Evolutionary conservation across 2,329 filamentous ascomycete genomes (phyloP).

Genomic region (Aotearoamyces nothofagi): DNA sequence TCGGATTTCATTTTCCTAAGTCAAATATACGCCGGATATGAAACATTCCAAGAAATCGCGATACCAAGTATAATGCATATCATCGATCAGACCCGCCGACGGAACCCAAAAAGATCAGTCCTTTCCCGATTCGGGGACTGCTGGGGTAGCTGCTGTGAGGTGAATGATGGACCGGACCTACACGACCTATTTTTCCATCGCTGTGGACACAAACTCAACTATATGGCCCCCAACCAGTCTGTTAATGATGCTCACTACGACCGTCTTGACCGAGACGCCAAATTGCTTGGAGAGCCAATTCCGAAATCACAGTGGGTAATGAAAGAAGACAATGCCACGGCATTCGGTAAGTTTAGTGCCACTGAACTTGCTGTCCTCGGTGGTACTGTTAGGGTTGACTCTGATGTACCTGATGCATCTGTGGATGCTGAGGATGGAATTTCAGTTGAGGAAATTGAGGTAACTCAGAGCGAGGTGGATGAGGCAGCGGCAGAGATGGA

Average conservation of each 20-base stretch:
- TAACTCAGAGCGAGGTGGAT: too few relatives aligned
- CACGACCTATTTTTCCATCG: background rate
- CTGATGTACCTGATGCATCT: too few relatives aligned
- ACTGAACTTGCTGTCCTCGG: too few relatives aligned
- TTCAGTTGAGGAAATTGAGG: too few relatives aligned
- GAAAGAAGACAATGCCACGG: too few relatives aligned
- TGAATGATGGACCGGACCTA: background rate
- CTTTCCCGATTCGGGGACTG: background rate
- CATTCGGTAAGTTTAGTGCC: too few relatives aligned
- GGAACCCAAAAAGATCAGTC: background rate
- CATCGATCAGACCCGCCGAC: conserved; percentile 14
- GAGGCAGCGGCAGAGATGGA: too few relatives aligned
- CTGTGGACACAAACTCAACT: background rate
- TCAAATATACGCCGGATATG: conserved; percentile 11
- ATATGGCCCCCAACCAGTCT: background rate
- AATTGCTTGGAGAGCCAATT: background rate
- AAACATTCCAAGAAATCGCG: conserved; percentile 19
- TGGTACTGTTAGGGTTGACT: too few relatives aligned
- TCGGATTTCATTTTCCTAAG: conserved; percentile 17
- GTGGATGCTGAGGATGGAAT: too few relatives aligned
- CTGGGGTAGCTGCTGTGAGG: background rate
- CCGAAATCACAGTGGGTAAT: background rate
- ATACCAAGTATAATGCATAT: conserved; percentile 20
- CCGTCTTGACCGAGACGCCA: background rate
- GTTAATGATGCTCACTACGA: background rate